Conservation (phyloP, 2,329 filamentous ascomycete species). For the Pseudogymnoascus sp. region DNA sequence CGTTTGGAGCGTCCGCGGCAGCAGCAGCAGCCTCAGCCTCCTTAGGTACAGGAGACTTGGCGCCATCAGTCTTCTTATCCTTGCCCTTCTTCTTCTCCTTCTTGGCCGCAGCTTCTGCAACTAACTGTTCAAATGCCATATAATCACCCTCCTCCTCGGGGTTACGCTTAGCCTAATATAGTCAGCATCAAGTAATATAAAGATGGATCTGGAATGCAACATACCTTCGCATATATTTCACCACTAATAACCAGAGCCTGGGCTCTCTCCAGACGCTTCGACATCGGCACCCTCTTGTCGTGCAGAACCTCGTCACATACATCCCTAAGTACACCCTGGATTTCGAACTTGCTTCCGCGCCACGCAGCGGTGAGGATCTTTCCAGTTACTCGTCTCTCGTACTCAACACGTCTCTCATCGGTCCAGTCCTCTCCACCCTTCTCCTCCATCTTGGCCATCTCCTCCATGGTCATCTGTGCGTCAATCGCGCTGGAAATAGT, state of each 20-base stretch:
- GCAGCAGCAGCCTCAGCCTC: slow-evolving; percentile 22
- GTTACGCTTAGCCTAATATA: slow-evolving; percentile 67
- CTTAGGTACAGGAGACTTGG: slow-evolving; percentile 18
- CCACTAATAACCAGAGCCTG: slow-evolving; percentile 84
- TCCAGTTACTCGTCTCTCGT: slow-evolving; percentile 89
- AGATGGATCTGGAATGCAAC: slow-evolving; percentile 20
- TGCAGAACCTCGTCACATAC: slow-evolving; percentile 80
- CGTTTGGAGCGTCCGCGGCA: slow-evolving; percentile 35
- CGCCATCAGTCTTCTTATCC: slow-evolving; percentile 33
- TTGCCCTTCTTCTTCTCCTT: slow-evolving; percentile 68
- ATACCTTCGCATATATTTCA: slow-evolving; percentile 81
- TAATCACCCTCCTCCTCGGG: slow-evolving; percentile 97
- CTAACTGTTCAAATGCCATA: slow-evolving; percentile 96
- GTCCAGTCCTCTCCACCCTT: slow-evolving; percentile 96
- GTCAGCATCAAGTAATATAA: not conserved
- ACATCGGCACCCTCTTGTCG: slow-evolving; percentile 67
- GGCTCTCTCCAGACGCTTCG: slow-evolving; percentile 85
- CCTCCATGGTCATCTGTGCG: slow-evolving; percentile 96
- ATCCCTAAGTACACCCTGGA: slow-evolving; percentile 88
- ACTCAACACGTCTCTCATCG: slow-evolving; percentile 92
- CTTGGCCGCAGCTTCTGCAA: slow-evolving; percentile 92
- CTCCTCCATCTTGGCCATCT: slow-evolving; percentile 95
- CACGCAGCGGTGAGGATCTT: slow-evolving; percentile 97
- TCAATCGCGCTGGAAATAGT: slow-evolving; percentile 95
- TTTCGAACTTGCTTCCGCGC: slow-evolving; percentile 95